Base-by-base conservation (phyloP, 495 filamentous ascomycete species). In the Penicillium cinerascens region DNA sequence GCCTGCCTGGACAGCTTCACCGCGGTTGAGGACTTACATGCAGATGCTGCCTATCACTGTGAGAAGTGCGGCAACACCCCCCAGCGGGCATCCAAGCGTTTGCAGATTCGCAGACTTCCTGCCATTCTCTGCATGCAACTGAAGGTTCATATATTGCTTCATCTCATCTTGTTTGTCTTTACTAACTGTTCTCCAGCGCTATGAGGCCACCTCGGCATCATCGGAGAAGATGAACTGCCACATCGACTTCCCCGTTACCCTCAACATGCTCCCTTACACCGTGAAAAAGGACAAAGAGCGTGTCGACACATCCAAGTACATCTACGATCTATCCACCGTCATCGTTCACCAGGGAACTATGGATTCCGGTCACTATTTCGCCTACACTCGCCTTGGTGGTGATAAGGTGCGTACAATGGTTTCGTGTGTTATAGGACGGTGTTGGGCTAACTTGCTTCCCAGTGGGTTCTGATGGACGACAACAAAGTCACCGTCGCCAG, bases 391-490 rank as follows among this genome's bases (percentile, higher is more conserved):
- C 18, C 83, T 66, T 10, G 47, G 88, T 44, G 87, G 86, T 20
- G 83, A 87, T 44, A 84, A 87, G 78, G 87, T 88, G 66, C 51
- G 82, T 72, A 26, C 26, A 49, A 33, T 33, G 26, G 11, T 13
- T 11, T 3, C 11, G 10, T 33, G 10, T 33, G 29, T 11, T 13
- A 15, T 33, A 10, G 10, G 13, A 33, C 1, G 2, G 11, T 8
- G 11, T 10, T 33, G 29, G 11, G 10, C 29, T 33, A 33, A 33
- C 44, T 15, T 23, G 22, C 29, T 27, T 39, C 58, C 17, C 50
- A 92, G 82, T 97, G 92, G 92, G 91, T 92, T 64, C 77, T 83
- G 25, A 95, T 96, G 74, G 91, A 97, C 57, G 92, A 97, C 67
- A 89, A 89, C 63, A 87, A 87, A 63, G 91, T 97, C 40, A 89